Evolutionary conservation across 129 eudicot genomes (phyloP).

Genomic region (Dittrichia graveolens): DNA sequence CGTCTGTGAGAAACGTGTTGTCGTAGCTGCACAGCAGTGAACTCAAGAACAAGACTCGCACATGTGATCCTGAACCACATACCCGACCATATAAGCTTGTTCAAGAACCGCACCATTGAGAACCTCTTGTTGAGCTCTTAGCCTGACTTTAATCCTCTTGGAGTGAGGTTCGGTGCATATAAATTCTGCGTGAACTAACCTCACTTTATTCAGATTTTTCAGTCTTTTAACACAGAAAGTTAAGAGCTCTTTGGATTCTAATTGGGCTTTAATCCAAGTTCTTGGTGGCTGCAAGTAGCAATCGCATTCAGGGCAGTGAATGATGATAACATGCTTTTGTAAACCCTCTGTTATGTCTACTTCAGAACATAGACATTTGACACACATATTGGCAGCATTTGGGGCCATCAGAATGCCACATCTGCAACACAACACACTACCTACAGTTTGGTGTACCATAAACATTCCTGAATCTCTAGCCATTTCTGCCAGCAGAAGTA

Average conservation of each 20-base stretch:
- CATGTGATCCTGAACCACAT: constrained; percentile 23
- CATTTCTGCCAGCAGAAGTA: constrained; percentile 15
- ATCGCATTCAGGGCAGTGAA: constrained; percentile 15
- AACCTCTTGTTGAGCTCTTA: constrained; percentile 18
- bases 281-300: constrained; percentile 20
- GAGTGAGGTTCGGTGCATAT: constrained; percentile 23
- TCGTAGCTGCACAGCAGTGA: constrained; percentile 18
- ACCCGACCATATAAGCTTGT: constrained; percentile 20
- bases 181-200: constrained; percentile 10
- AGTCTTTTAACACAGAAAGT: constrained; percentile 13
- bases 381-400: constrained; percentile 26
- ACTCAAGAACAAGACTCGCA: constrained; percentile 15
- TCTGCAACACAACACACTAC: constrained; percentile 19
- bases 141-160: constrained; percentile 16
- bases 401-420: constrained; percentile 22
- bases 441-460: constrained; percentile 22
- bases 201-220: constrained; percentile 18
- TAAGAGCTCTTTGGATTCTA: constrained; percentile 21
- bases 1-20: constrained; percentile 23
- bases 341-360: constrained; percentile 23
- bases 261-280: constrained; percentile 20
- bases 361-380: constrained; percentile 22
- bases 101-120: constrained; percentile 15
- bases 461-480: constrained; percentile 22
- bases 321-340: constrained; percentile 21